Conservation (phyloP, 2,329 filamentous ascomycete species). For the Pochonia chlamydosporia region DNA sequence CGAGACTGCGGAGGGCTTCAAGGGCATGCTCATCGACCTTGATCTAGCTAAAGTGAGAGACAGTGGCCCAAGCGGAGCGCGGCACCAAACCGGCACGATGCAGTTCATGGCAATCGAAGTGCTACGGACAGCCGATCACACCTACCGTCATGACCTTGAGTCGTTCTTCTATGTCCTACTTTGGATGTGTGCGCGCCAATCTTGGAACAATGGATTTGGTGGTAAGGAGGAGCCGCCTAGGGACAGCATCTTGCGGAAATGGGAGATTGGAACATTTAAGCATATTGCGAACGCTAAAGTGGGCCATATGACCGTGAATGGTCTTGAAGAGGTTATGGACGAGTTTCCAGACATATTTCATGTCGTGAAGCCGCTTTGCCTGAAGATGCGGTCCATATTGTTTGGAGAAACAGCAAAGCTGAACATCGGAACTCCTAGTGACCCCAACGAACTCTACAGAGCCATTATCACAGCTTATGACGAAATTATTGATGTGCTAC, state of each 20-base stretch:
- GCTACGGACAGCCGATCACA: constrained; percentile 21
- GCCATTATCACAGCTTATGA: not conserved
- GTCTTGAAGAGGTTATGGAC: constrained; percentile 7
- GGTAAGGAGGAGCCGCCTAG: not conserved
- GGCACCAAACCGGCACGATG: constrained; percentile 21
- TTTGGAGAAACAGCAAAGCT: no score
- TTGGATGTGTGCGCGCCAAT: constrained; percentile 12
- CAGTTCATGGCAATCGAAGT: constrained; percentile 28
- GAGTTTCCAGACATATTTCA: constrained; percentile 14
- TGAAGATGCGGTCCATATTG: constrained; percentile 4
- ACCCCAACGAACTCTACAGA: not conserved
- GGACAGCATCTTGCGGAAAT: constrained; percentile 7
- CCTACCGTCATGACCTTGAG: constrained; percentile 9
- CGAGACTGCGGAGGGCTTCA: constrained; percentile 11
- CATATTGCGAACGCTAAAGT: constrained; percentile 8
- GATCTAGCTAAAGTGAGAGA: constrained; percentile 12
- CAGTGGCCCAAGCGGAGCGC: constrained; percentile 13
- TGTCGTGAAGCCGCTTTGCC: constrained; percentile 13
- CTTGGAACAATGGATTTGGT: constrained; percentile 5
- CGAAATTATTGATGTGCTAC: not conserved
- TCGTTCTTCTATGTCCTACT: not conserved
- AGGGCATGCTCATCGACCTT: constrained; percentile 19
- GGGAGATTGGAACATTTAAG: constrained; percentile 8
- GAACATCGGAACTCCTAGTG: not conserved
- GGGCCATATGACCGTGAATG: constrained; percentile 9